Base-by-base conservation (phyloP, 495 filamentous ascomycete genomes). In the Alectoria sarmentosa region DNA sequence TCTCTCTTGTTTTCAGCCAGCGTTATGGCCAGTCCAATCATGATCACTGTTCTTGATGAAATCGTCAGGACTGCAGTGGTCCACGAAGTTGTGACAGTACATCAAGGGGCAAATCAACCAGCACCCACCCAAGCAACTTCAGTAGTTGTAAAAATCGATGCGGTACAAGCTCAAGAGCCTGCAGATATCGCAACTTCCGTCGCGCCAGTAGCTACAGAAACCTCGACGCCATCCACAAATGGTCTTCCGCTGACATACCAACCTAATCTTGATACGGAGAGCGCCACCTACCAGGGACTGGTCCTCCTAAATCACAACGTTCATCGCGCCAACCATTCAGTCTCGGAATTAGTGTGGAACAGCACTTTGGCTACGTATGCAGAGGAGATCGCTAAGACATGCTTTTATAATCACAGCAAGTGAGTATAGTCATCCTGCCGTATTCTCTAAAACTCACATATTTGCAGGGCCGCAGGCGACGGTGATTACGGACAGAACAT, bases 401-500 rank as follows among this genome's bases (percentile, higher is more conserved):
- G 93, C 77, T 72, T 79, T 13, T 96, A 93, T 68, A 74, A 75
- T 46, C 91, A 96, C 71, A 83, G 92, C 72, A 83, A 83, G 88
- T 92, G 84, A 78, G 90, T 81, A 58, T 61, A 46, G 49, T 19
- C 37, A 39, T 23, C 17, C 21, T n/a, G 7, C 9, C 36, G 17
- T 54, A 13, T 8, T 7, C 49, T 21, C 62, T 30, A 21, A 1
- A 58, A 30, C 65, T 68, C 39, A 72, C 55, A 65, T 37, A n/a
- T 55, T 58, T 49, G 58, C 42, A 76, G 70, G 21, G 58, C 63
- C 37, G 67, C 84, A 44, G 80, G 81, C 66, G 83, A 82, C 49
- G 83, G 84, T 60, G 80, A 80, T 49, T 93, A 94, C 69, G 91
- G 92, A 59, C 92, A 96, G 77, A 96, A 96, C 83, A 86, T 96